phyloP scores from a whole-genome alignment of 345 rosid genomes.

The Nephelium lappaceum region DNA sequence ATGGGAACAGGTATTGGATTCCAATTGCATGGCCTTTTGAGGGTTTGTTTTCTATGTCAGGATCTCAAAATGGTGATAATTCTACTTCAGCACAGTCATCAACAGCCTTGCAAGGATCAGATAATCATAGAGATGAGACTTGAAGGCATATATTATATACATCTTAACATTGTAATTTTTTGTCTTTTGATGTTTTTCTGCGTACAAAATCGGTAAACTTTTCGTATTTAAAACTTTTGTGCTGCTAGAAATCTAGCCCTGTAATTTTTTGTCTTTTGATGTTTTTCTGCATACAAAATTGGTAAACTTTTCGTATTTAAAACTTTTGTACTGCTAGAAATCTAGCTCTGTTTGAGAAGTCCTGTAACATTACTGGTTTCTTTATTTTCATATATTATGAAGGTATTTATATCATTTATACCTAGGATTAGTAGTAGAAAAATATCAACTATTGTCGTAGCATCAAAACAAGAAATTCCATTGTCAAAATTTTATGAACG shows the following conservation, averaged over 20 bases:
- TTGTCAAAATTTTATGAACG: background rate
- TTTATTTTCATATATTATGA: background rate
- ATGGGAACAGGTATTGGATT: slow-evolving; percentile 31
- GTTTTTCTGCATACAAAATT: background rate
- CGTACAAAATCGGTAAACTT: background rate
- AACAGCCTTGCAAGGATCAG: slow-evolving; percentile 9
- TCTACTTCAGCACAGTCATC: slow-evolving; percentile 22
- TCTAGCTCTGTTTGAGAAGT: background rate
- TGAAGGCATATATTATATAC: background rate
- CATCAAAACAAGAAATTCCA: too few relatives aligned
- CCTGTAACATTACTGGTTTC: background rate
- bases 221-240: background rate
- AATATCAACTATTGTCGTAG: too few relatives aligned
- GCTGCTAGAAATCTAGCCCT: too few relatives aligned
- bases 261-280: background rate
- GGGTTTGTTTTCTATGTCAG: slow-evolving; percentile 27
- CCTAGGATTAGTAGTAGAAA: background rate
- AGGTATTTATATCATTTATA: too few relatives aligned
- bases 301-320: background rate
- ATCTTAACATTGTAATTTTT: background rate
- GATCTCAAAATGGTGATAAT: slow-evolving; percentile 22
- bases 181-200: background rate
- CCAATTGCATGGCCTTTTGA: slow-evolving; percentile 37
- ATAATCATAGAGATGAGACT: slow-evolving; percentile 28
- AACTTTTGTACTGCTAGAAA: background rate